Percentiles rank a stretch among this genome's conserved stretches.
Evolutionary conservation across 23 red algal species (phyloP).

Genomic region (Gracilaria gracilis): DNA sequence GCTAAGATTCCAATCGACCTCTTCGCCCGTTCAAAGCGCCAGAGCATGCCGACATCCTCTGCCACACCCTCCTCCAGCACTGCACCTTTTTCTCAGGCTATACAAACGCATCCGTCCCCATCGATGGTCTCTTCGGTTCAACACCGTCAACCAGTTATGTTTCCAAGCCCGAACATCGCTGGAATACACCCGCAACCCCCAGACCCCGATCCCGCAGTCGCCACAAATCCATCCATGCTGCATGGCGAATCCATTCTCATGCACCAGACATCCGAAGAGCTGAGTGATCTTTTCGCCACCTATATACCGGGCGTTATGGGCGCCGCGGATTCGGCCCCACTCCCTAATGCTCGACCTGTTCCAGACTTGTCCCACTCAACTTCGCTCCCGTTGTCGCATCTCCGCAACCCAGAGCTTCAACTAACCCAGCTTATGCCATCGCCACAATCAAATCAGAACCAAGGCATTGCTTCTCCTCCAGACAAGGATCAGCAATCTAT

Average conservation of each 20-base stretch:
- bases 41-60: background rate
- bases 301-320: constrained; percentile 45
- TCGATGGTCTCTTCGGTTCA: background rate
- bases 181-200: background rate
- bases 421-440: constrained; percentile 34
- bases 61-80: constrained; percentile 22
- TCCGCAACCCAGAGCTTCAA: constrained; percentile 24
- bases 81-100: background rate
- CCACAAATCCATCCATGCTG: constrained; percentile 9
- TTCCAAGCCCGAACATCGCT: constrained; percentile 14
- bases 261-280: constrained; percentile 46
- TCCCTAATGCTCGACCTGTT: background rate
- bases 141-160: background rate
- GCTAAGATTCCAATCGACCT: constrained; percentile 71
- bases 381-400: constrained; percentile 3
- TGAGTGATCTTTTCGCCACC: constrained; percentile 60
- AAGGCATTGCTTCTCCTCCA: background rate
- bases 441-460: background rate
- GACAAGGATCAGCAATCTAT: background rate
- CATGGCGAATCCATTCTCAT: constrained; percentile 43
- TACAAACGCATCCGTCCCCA: background rate
- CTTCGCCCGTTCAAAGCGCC: constrained; percentile 17
- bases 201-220: background rate
- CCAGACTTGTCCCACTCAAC: constrained; percentile 17
- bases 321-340: background rate